phyloP scores from a whole-genome alignment of 768 basidiomycete genomes.

The Xanthoconium purpureum region DNA sequence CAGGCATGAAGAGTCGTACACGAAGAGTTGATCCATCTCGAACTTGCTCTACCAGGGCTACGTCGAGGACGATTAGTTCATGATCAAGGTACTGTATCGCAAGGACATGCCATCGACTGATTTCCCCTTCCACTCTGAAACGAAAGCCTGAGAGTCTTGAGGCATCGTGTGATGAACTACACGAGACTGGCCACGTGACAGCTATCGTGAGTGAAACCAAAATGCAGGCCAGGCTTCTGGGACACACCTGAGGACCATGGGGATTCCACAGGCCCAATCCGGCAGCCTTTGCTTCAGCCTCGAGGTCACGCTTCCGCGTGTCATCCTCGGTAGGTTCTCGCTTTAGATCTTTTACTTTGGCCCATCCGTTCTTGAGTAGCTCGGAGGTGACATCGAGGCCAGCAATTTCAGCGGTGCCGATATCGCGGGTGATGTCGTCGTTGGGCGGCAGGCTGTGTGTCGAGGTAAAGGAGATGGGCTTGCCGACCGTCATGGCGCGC shows the following conservation, averaged over 20 bases:
- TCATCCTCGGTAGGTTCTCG: slow-evolving; percentile 82
- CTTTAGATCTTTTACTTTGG: slow-evolving; percentile 83
- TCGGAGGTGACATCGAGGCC: slow-evolving; percentile 73
- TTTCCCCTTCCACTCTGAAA: slow-evolving; percentile 90
- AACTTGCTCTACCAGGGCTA: slow-evolving; percentile 92
- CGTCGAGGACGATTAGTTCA: slow-evolving; percentile 5
- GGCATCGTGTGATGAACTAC: slow-evolving; percentile 86
- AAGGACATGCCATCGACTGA: slow-evolving; percentile 67
- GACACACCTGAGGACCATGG: slow-evolving; percentile 63
- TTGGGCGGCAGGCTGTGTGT: slow-evolving; percentile 75
- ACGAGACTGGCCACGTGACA: slow-evolving; percentile 49
- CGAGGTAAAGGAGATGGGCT: slow-evolving; percentile 82
- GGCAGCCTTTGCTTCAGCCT: slow-evolving; percentile 70
- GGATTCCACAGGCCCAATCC: slow-evolving; percentile 86
- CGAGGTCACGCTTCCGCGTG: slow-evolving; percentile 63
- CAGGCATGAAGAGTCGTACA: slow-evolving; percentile 82
- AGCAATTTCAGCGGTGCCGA: slow-evolving; percentile 71
- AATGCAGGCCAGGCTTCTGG: background rate
- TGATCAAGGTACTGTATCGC: background rate
- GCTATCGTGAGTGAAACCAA: background rate
- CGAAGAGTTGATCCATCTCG: slow-evolving; percentile 90
- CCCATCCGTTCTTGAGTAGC: slow-evolving; percentile 89
- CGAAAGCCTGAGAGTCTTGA: slow-evolving; percentile 80
- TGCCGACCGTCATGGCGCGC: slow-evolving; percentile 81
- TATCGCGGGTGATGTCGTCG: slow-evolving; percentile 75